Evolutionary conservation across 2,329 filamentous ascomycete genomes (phyloP).

Genomic region (Hypoxylon sp.): DNA sequence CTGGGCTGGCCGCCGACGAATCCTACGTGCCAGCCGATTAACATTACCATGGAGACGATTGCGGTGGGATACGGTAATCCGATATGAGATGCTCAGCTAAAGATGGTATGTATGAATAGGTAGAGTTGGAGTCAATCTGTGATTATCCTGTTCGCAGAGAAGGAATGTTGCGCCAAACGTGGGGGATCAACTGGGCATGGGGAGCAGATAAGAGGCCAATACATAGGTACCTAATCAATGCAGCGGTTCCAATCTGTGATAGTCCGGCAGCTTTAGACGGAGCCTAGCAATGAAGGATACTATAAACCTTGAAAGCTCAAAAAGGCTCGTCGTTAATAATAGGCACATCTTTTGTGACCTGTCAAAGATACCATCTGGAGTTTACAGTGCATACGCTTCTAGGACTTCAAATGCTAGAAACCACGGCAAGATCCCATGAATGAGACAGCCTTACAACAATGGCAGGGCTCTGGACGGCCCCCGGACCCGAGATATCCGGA

Average conservation of each 20-base stretch:
- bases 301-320: not conserved
- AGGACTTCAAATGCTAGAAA: not conserved
- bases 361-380: too few species aligned
- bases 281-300: not conserved
- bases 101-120: not conserved
- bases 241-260: not conserved
- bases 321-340: not conserved
- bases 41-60: slow-evolving; percentile 23
- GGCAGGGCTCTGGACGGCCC: not conserved
- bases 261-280: not conserved
- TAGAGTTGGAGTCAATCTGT: too few species aligned
- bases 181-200: too few species aligned
- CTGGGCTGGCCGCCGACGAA: slow-evolving; percentile 29
- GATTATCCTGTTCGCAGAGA: not conserved
- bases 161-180: not conserved
- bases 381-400: not conserved
- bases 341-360: too few species aligned
- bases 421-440: not conserved
- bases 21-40: slow-evolving; percentile 26
- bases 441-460: not conserved
- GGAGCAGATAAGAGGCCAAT: not conserved
- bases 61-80: slow-evolving; percentile 18
- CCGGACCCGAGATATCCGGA: slow-evolving; percentile 23
- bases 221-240: not conserved
- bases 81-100: not conserved